A percentile compares a stretch with the other conserved stretches of the same genome.
Conservation (phyloP, 2,329 filamentous ascomycete species). For the Sclerotinia glacialis region DNA sequence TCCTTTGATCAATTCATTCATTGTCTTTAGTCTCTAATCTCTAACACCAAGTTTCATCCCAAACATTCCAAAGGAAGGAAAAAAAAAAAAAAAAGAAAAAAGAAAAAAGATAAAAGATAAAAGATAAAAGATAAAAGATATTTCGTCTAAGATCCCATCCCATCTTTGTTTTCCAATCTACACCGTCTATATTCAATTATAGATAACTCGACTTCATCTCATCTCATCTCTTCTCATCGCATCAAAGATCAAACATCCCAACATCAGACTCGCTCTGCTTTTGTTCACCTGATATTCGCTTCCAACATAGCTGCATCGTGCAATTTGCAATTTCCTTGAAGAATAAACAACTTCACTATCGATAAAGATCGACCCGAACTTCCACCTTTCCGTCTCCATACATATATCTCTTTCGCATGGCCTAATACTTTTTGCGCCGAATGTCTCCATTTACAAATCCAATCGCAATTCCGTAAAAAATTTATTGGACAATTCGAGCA, state of each 20-base stretch:
- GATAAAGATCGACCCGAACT: conserved; percentile 1
- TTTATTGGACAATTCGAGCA: conserved; percentile 2
- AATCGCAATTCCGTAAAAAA: conserved; percentile 1
- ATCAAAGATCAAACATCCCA: too few species aligned
- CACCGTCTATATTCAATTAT: conserved; percentile 3
- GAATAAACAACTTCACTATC: not conserved
- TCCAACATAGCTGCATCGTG: not conserved
- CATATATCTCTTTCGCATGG: conserved; percentile 2
- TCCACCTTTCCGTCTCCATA: not conserved
- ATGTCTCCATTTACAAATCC: conserved; percentile 17
- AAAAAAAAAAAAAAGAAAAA: too few species aligned
- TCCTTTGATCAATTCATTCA: conserved; percentile 14
- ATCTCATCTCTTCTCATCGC: too few species aligned
- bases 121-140: not conserved
- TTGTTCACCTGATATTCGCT: not conserved
- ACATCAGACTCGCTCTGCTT: not conserved
- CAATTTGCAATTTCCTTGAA: not conserved
- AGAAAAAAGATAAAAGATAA: too few species aligned
- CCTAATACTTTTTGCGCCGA: conserved; percentile 6
- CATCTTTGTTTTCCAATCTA: conserved; percentile 9
- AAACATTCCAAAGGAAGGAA: conserved; percentile 10
- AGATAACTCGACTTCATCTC: not conserved
- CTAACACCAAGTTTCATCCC: conserved; percentile 8
- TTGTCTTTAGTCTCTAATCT: not conserved
- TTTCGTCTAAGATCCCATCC: conserved; percentile 10